Percentiles rank a stretch among this genome's conserved stretches.
Conservation (phyloP, 768 basidiomycete genomes). For the Trametes meyenii region DNA sequence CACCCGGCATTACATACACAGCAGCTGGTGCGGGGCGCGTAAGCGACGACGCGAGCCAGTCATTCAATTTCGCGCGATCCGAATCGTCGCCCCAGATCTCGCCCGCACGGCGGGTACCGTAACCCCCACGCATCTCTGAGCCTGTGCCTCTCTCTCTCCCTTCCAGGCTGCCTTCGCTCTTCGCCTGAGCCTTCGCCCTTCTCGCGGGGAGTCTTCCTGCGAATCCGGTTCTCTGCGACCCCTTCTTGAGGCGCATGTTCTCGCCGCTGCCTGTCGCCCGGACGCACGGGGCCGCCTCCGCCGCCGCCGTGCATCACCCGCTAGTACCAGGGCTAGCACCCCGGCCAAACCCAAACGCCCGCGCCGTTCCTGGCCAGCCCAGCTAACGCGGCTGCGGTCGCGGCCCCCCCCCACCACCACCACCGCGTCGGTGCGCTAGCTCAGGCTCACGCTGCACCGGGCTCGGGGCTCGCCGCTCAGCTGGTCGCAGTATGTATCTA, state of each 20-base stretch:
- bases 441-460: neutral
- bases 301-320: neutral
- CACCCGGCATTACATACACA: neutral
- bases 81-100: conserved; percentile 13
- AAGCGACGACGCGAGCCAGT: too few relatives aligned
- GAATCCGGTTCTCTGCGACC: conserved; percentile 1
- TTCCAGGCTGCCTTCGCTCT: too few relatives aligned
- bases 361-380: neutral
- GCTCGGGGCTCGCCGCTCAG: too few relatives aligned
- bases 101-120: neutral
- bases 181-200: neutral
- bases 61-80: neutral
- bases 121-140: too few relatives aligned
- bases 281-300: neutral
- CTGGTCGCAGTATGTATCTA: neutral
- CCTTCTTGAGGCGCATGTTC: neutral
- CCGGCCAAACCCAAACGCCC: neutral
- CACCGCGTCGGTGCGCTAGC: neutral
- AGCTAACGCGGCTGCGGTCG: too few relatives aligned
- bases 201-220: neutral
- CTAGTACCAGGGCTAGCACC: neutral
- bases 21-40: too few relatives aligned
- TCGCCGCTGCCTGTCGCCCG: neutral
- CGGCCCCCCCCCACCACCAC: too few relatives aligned
- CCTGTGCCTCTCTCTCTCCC: too few relatives aligned